A percentile compares a stretch with the other conserved stretches of the same genome.
Evolutionary conservation across 805 yeast species (phyloP).

Genomic region (Pichia deserticola): DNA sequence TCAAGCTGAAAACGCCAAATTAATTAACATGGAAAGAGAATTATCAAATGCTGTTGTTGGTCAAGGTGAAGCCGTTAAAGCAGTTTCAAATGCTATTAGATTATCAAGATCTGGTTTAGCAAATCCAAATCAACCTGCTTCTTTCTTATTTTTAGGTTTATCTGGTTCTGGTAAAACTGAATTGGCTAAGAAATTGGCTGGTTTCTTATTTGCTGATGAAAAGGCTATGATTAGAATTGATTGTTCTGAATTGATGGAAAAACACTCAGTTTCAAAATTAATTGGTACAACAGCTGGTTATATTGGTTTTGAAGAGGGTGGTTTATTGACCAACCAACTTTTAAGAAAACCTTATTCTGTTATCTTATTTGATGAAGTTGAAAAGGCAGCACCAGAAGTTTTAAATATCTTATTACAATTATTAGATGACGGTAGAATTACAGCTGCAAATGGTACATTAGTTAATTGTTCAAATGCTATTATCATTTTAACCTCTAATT

Average conservation of each 20-base stretch:
- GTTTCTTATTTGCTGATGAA: conserved; percentile 92
- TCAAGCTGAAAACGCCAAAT: conserved; percentile 89
- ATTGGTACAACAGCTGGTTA: conserved; percentile 97
- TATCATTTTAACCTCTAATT: conserved; percentile 92
- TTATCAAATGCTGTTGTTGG: conserved; percentile 84
- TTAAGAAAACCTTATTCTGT: conserved; percentile 92
- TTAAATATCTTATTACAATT: conserved; percentile 85
- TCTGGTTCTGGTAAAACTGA: conserved; percentile 99
- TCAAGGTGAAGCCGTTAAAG: conserved; percentile 91
- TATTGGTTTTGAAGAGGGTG: conserved; percentile 97
- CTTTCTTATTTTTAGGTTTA: conserved; percentile 88
- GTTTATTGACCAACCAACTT: conserved; percentile 87
- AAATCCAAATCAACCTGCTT: conserved; percentile 94
- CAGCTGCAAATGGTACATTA: conserved; percentile 89
- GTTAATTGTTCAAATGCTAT: conserved; percentile 90
- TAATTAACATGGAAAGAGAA: conserved; percentile 90
- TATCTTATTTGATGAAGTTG: conserved; percentile 94
- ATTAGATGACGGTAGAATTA: conserved; percentile 93
- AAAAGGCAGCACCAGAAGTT: conserved; percentile 98
- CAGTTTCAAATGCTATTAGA: conserved; percentile 92
- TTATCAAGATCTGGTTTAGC: conserved; percentile 90
- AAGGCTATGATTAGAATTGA: conserved; percentile 96
- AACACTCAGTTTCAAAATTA: conserved; percentile 90
- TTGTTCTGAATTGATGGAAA: conserved; percentile 93
- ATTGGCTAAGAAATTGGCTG: conserved; percentile 93